Base-by-base conservation (phyloP, 352 stramenopile species). In the Globisporangium barbulae region DNA sequence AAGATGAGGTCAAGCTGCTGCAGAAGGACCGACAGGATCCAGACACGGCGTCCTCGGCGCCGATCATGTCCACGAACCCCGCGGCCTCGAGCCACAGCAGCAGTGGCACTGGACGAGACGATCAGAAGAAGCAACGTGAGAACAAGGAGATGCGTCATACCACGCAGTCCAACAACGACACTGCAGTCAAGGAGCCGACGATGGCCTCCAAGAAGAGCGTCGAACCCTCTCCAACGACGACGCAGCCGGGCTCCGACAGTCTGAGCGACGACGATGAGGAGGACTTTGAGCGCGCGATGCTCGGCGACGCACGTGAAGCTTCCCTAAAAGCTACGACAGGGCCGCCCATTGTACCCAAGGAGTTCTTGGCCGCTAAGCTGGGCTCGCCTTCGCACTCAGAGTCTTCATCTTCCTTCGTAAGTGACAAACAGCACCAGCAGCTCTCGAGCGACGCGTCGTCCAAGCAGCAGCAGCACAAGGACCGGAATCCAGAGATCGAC, bases 1-100 rank as follows among this genome's bases (percentile, higher is more conserved):
- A 93, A 15, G 83, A 81, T 31, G 86, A 94, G 62, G 83, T 94
- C 31, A 77, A 83, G 55, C 54, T 90, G 30, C 67, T 90, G 42
- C 77, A 88, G 49, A 77, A 88, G 42, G 70, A 90, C 53, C 76
- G 69, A 2, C 68, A 73, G 2, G 59, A 50, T 3, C 60, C 52
- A 17, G 33, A 13, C 21, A 25, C 61, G 9, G 42, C 53, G 7
- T n/a, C 61, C 5, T 61, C 45, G 10, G 42, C 61, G 25, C 53
- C 61, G 35, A 57, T 62, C 28, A 8, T 63, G 35, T 58, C 44
- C 2, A 72, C 58, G 50, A 75, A 59, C 56, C 47, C 61, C 4
- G 60, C 53, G 8, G 44, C 50, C 41, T 53, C 21, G 33, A 59
- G 10, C 21, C n/a, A 31, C 17, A 39, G 22, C 17, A 55, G 31